These are phyloP conservation scores for Nakataea oryzae DNA, from an alignment of 2,329 filamentous ascomycete genomes.

Conservation along the genomic window DNA sequence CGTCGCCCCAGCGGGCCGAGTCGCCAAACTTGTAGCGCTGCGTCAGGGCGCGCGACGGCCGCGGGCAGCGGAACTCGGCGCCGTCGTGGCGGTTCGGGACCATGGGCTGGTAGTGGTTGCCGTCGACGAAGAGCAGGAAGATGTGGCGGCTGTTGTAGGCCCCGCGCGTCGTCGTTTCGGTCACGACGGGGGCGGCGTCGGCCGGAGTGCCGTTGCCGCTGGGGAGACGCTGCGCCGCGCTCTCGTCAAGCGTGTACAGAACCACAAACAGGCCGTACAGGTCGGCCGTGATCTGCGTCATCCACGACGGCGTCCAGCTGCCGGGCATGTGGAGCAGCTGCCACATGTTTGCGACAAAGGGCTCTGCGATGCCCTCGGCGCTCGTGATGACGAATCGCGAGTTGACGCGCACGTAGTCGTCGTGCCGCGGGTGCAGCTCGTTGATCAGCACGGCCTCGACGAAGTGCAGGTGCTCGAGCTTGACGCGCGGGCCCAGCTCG, in stretches of 20 bases:
- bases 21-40: neutral
- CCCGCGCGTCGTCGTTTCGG: conserved; percentile 15
- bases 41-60: conserved; percentile 10
- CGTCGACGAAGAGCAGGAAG: conserved; percentile 14
- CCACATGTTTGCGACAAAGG: conserved; percentile 15
- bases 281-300: conserved; percentile 19
- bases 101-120: conserved; percentile 17
- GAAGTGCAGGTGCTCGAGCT: conserved; percentile 17
- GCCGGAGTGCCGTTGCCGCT: too few relatives aligned
- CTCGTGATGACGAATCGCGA: conserved; percentile 9
- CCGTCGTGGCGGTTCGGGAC: conserved; percentile 15
- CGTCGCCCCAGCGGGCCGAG: neutral
- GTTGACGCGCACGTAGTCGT: conserved; percentile 15
- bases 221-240: neutral
- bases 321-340: conserved; percentile 17
- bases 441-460: conserved; percentile 13
- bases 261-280: conserved; percentile 19
- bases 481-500: conserved; percentile 13
- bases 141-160: conserved; percentile 18
- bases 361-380: neutral
- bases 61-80: conserved; percentile 19
- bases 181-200: conserved; percentile 4
- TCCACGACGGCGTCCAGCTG: conserved; percentile 15
- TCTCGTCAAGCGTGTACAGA: conserved; percentile 11
- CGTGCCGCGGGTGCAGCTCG: conserved; percentile 13